Evolutionary conservation across 257 asterid species (phyloP).

Genomic region (Primulina tabacum): DNA sequence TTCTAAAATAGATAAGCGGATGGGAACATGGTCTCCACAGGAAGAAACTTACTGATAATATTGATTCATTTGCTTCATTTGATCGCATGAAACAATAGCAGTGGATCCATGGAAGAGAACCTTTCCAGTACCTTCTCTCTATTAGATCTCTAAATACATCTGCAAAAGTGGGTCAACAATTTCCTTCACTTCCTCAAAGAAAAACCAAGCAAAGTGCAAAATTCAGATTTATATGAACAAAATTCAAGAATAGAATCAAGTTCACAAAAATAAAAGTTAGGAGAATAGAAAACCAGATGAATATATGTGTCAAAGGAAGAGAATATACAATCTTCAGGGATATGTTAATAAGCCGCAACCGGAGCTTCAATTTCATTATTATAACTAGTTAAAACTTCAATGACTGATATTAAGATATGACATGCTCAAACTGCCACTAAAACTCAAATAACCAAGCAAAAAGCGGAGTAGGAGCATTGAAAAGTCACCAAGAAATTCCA

Average conservation of each 20-base stretch:
- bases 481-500: constrained; percentile 75
- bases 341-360: background rate
- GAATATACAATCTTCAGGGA: background rate
- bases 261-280: background rate
- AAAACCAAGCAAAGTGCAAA: background rate
- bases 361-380: background rate
- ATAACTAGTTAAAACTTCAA: background rate
- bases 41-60: constrained; percentile 52
- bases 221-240: background rate
- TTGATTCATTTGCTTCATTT: constrained; percentile 55
- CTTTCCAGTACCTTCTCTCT: constrained; percentile 65
- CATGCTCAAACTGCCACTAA: background rate
- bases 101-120: constrained; percentile 83
- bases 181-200: background rate
- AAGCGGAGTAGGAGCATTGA: background rate
- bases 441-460: background rate
- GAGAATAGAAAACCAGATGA: background rate
- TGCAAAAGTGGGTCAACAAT: constrained; percentile 30
- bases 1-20: background rate
- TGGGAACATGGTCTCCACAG: background rate
- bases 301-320: background rate
- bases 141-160: constrained; percentile 73
- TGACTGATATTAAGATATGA: background rate
- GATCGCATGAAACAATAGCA: constrained; percentile 92
- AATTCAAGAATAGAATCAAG: background rate